Evolutionary conservation across 805 yeast genomes (phyloP).

Genomic region (Priceomyces carsonii): DNA sequence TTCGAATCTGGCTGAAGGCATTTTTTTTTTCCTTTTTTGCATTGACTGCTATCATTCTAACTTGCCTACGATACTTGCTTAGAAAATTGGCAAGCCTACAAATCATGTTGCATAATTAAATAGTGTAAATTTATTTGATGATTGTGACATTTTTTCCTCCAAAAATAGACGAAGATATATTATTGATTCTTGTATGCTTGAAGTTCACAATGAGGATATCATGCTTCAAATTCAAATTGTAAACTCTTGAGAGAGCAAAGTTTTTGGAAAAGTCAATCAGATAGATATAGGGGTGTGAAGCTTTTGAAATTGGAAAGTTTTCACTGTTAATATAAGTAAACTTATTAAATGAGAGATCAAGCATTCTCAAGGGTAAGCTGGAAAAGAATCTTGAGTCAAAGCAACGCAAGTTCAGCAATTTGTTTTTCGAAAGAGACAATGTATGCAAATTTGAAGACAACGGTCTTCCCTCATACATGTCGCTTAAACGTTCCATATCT

Average conservation of each 20-base stretch:
- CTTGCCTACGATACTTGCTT: background rate
- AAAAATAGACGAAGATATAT: background rate
- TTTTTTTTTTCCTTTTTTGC: no score
- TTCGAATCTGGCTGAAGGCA: constrained; percentile 13
- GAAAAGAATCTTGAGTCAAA: constrained; percentile 7
- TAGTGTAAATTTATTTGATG: background rate
- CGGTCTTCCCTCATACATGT: constrained; percentile 6
- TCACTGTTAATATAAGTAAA: constrained; percentile 10
- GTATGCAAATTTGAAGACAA: background rate
- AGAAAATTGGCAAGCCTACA: background rate
- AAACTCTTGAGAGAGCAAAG: constrained; percentile 4
- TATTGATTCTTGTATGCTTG: constrained; percentile 1
- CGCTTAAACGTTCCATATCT: constrained; percentile 10
- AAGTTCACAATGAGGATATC: constrained; percentile 3
- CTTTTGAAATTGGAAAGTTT: constrained; percentile 8
- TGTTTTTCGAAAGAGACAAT: constrained; percentile 10
- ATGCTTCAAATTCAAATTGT: constrained; percentile 3
- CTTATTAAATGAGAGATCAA: constrained; percentile 12
- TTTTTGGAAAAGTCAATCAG: constrained; percentile 2
- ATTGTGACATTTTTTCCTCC: constrained; percentile 1
- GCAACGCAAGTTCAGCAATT: constrained; percentile 9
- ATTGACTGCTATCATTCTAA: no score
- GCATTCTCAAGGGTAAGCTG: constrained; percentile 7
- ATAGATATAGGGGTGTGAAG: constrained; percentile 1
- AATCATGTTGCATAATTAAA: background rate